Evolutionary conservation across 1,139 yeast genomes (phyloP).

Genomic region (Debaryomycetaceae sp.): DNA sequence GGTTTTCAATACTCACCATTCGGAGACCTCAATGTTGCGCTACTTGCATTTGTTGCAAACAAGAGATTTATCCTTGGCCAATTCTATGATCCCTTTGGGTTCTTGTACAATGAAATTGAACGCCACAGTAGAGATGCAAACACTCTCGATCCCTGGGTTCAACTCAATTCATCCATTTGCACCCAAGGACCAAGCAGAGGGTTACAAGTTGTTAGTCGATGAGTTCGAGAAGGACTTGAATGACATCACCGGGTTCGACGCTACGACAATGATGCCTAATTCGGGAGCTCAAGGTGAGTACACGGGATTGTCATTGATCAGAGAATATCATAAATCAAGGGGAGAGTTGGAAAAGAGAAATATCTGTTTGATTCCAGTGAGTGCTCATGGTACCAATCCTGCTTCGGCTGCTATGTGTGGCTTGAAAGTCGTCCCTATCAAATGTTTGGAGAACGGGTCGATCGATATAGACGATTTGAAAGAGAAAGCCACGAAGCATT

Average conservation of each 20-base stretch:
- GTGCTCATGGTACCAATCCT: slow-evolving; percentile 98
- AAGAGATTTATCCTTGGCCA: slow-evolving; percentile 88
- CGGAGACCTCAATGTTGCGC: slow-evolving; percentile 92
- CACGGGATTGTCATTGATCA: slow-evolving; percentile 86
- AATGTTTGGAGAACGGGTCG: slow-evolving; percentile 82
- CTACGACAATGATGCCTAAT: slow-evolving; percentile 91
- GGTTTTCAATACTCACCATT: slow-evolving; percentile 84
- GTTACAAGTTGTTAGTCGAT: slow-evolving; percentile 68
- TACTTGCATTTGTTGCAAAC: slow-evolving; percentile 82
- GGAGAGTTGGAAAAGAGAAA: slow-evolving; percentile 72
- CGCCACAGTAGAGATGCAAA: slow-evolving; percentile 92
- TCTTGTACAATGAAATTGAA: slow-evolving; percentile 98
- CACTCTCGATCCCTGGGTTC: slow-evolving; percentile 93
- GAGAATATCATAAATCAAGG: slow-evolving; percentile 66
- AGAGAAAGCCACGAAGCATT: slow-evolving; percentile 68
- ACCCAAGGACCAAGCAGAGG: slow-evolving; percentile 81
- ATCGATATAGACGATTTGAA: slow-evolving; percentile 75
- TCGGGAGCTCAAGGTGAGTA: slow-evolving; percentile 99
- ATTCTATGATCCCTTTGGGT: slow-evolving; percentile 96
- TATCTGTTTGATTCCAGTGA: slow-evolving; percentile 89
- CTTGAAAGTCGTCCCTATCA: slow-evolving; percentile 85
- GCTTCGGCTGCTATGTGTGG: slow-evolving; percentile 99
- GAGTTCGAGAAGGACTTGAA: slow-evolving; percentile 85
- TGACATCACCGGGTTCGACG: slow-evolving; percentile 92
- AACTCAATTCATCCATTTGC: slow-evolving; percentile 87